Evolutionary conservation across 768 basidiomycete genomes (phyloP).

Genomic region (Pisolithus tinctorius): DNA sequence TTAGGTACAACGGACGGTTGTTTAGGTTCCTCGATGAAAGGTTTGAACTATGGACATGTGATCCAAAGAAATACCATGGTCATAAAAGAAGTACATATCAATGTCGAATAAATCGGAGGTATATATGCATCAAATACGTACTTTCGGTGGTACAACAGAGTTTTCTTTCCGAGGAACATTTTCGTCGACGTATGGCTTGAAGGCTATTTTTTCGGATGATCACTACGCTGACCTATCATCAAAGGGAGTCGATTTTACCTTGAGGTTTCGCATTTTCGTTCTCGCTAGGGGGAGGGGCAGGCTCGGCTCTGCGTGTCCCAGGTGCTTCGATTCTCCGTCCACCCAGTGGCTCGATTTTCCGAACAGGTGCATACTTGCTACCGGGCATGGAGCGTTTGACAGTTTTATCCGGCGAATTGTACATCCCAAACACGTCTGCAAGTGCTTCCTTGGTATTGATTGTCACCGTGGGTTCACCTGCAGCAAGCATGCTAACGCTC

Average conservation of each 20-base stretch:
- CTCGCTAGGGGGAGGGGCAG: conserved; percentile 26
- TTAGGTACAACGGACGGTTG: conserved; percentile 33
- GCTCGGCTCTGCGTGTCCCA: conserved; percentile 24
- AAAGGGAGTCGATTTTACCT: conserved; percentile 19
- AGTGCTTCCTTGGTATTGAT: conserved; percentile 96
- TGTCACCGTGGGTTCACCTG: conserved; percentile 79
- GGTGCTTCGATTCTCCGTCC: conserved; percentile 21
- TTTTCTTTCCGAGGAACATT: conserved; percentile 42
- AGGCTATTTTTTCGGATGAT: conserved; percentile 21
- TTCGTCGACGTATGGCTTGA: conserved; percentile 68
- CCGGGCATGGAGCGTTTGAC: conserved; percentile 48
- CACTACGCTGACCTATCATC: conserved; percentile 11
- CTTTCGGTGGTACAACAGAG: conserved; percentile 22
- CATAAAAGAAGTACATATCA: neutral
- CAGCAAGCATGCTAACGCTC: conserved; percentile 35
- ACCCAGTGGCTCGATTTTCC: conserved; percentile 55
- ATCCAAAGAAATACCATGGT: neutral
- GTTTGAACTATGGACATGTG: conserved; percentile 46
- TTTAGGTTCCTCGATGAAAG: conserved; percentile 52
- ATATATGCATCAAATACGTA: neutral
- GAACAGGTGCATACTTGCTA: conserved; percentile 68
- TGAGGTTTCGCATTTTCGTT: conserved; percentile 30
- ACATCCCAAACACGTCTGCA: conserved; percentile 93
- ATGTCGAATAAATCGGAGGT: conserved; percentile 4
- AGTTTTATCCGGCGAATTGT: conserved; percentile 84